These are phyloP conservation scores for Calonectria pseudoreteaudii DNA, from an alignment of 2,329 filamentous ascomycete species.

Conservation along the genomic window DNA sequence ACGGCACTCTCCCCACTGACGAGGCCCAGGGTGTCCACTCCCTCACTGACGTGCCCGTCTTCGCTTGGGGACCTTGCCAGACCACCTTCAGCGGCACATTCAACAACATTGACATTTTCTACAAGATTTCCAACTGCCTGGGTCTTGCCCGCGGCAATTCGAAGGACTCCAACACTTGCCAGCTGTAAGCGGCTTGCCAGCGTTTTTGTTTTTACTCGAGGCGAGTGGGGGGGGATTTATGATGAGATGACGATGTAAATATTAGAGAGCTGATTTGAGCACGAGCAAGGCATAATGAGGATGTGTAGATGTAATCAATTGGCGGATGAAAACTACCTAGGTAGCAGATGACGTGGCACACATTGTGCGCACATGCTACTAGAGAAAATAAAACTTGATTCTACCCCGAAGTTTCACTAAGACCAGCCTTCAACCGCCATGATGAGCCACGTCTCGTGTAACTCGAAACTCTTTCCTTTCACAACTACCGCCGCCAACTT, in stretches of 20 bases:
- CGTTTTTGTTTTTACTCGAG: not conserved
- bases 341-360: not conserved
- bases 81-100: slow-evolving; percentile 80
- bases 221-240: slow-evolving; percentile 23
- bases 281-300: not conserved
- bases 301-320: slow-evolving; percentile 15
- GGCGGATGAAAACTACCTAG: not conserved
- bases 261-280: slow-evolving; percentile 1
- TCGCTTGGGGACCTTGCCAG: slow-evolving; percentile 82
- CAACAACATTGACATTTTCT: slow-evolving; percentile 79
- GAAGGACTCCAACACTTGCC: slow-evolving; percentile 37
- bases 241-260: slow-evolving; percentile 27
- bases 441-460: not conserved
- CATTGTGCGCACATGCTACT: not conserved
- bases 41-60: slow-evolving; percentile 82
- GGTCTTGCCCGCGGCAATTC: slow-evolving; percentile 58
- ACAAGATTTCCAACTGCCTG: slow-evolving; percentile 77
- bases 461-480: not conserved
- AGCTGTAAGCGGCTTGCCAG: slow-evolving; percentile 7
- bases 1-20: slow-evolving; percentile 76
- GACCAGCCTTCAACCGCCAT: not conserved
- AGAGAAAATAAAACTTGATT: not conserved
- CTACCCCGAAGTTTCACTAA: not conserved
- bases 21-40: slow-evolving; percentile 80
- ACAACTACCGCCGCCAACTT: not conserved